Evolutionary conservation across 1,284 basidiomycete genomes (phyloP).

Genomic region (Volvariella volvacea): DNA sequence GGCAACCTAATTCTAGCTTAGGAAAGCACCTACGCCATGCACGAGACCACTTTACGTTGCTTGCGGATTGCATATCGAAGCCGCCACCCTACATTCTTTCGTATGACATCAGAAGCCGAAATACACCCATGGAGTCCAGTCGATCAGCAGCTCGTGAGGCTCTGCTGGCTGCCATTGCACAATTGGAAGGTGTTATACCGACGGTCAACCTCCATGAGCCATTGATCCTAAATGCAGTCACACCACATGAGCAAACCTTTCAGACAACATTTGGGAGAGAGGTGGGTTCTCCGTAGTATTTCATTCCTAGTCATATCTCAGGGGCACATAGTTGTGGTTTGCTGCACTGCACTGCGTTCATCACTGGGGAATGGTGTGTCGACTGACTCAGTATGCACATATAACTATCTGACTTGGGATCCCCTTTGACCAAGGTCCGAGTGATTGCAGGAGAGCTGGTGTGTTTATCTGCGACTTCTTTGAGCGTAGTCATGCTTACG

Average conservation of each 20-base stretch:
- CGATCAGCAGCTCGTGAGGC: constrained; percentile 51
- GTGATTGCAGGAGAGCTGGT: constrained; percentile 78
- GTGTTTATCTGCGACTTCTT: constrained; percentile 6
- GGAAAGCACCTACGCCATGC: constrained; percentile 81
- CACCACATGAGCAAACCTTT: constrained; percentile 67
- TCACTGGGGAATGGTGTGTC: constrained; percentile 76
- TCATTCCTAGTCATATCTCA: background rate
- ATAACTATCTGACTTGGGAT: constrained; percentile 6
- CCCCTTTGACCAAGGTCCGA: constrained; percentile 43
- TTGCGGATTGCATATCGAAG: constrained; percentile 48
- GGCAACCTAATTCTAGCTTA: constrained; percentile 20
- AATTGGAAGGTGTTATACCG: constrained; percentile 48
- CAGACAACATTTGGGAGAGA: constrained; percentile 77
- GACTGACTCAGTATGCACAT: constrained; percentile 1
- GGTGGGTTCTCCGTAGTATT: constrained; percentile 31
- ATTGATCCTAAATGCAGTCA: constrained; percentile 69
- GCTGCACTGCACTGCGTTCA: constrained; percentile 77
- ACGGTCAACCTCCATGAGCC: constrained; percentile 41
- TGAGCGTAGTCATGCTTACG: background rate
- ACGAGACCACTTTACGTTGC: constrained; percentile 68
- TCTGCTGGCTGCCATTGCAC: constrained; percentile 47
- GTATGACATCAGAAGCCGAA: constrained; percentile 69
- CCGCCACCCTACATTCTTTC: constrained; percentile 51
- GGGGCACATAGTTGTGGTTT: constrained; percentile 67
- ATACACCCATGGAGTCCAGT: constrained; percentile 76